phyloP scores from a whole-genome alignment of 495 filamentous ascomycete species.

The Penicillium bovifimosum region DNA sequence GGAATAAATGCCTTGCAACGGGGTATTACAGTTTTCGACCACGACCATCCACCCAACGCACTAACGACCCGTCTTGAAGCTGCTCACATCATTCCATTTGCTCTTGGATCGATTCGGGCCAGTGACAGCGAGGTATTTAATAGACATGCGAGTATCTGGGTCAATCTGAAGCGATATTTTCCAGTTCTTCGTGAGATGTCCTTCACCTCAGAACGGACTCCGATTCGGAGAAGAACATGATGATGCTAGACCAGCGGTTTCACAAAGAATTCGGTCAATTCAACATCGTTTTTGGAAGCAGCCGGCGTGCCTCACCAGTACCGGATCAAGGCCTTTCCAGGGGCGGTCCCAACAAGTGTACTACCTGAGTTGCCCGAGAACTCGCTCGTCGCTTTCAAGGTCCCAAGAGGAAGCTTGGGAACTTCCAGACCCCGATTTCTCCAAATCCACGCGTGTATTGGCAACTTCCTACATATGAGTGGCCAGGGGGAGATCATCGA shows the following conservation, averaged over 20 bases:
- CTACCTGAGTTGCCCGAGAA: constrained; percentile 7
- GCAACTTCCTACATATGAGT: constrained; percentile 13
- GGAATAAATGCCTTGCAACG: constrained; percentile 12
- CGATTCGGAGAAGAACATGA: constrained; percentile 9
- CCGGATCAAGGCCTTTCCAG: constrained; percentile 14
- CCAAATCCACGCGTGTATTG: constrained; percentile 14
- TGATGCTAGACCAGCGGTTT: constrained; percentile 5
- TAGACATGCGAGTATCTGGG: constrained; percentile 10
- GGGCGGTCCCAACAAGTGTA: not conserved
- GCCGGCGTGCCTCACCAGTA: constrained; percentile 11
- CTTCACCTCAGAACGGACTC: constrained; percentile 9
- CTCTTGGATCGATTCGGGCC: not conserved
- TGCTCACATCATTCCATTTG: constrained; percentile 1
- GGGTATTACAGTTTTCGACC: constrained; percentile 3
- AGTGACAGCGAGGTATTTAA: constrained; percentile 4
- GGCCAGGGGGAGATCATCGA: constrained; percentile 13
- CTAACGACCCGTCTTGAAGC: constrained; percentile 5
- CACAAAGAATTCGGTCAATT: constrained; percentile 14
- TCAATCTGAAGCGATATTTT: constrained; percentile 12
- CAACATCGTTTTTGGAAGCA: constrained; percentile 8
- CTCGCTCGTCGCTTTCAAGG: constrained; percentile 7
- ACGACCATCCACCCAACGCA: constrained; percentile 11
- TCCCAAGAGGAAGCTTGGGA: constrained; percentile 12
- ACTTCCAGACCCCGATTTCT: constrained; percentile 13
- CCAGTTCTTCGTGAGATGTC: constrained; percentile 4